phyloP scores from a whole-genome alignment of 768 basidiomycete genomes.

The Lentinula guzmanii region DNA sequence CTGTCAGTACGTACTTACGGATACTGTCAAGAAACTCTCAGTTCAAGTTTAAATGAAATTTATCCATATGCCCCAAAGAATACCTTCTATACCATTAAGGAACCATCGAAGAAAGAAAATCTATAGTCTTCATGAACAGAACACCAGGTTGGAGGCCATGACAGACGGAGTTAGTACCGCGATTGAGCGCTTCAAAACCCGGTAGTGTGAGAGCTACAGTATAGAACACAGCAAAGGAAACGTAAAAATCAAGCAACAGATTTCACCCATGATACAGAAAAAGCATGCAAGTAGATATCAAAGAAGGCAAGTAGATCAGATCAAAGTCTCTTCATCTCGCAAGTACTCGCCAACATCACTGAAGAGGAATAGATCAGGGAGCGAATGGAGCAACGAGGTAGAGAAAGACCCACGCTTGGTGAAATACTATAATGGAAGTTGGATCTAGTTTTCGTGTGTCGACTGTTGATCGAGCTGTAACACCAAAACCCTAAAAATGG shows the following conservation, averaged over 20 bases:
- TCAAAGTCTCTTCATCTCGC: conserved; percentile 75
- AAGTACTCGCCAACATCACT: conserved; percentile 98
- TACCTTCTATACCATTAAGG: neutral
- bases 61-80: neutral
- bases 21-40: neutral
- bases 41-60: neutral
- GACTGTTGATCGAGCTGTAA: conserved; percentile 90
- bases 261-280: neutral
- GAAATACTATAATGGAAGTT: conserved; percentile 95
- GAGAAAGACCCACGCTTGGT: conserved; percentile 73
- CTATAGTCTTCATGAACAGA: neutral
- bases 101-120: neutral
- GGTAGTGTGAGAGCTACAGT: conserved; percentile 15
- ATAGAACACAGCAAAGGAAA: neutral
- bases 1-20: neutral
- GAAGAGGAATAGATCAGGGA: conserved; percentile 9
- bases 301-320: neutral
- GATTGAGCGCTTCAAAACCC: conserved; percentile 42
- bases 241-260: neutral
- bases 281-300: conserved; percentile 41
- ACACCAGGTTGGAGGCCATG: neutral
- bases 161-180: conserved; percentile 16
- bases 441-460: conserved; percentile 98
- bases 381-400: neutral
- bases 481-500: conserved; percentile 81